Base-by-base conservation (phyloP, 164 flowering plant genomes). In the Dillenia turbinata region DNA sequence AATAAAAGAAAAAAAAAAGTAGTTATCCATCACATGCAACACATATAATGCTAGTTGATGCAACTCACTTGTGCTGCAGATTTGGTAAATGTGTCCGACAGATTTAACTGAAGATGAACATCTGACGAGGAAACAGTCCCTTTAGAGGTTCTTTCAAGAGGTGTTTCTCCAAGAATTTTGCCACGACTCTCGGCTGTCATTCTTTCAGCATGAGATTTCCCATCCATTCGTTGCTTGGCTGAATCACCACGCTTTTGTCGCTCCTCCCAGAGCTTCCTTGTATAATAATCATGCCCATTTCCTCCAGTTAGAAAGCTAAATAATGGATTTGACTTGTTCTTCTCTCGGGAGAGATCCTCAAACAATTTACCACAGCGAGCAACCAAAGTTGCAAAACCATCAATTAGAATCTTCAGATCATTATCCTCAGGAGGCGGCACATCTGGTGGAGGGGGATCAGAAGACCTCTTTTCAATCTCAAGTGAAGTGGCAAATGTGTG, bases 151-250 rank as follows among this genome's bases (percentile, higher is more conserved):
- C 85, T 84, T 62, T 85, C 86, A 56, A 91, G 60, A 24, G 96
- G 95, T 64, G 62, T 89, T 75, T 94, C 99, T 22, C 97, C 99
- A 57, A 94, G 73, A 61, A 94, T 69, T 65, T 69, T 83, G 12
- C 97, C 97, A 53, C 97, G 96, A 67, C 71, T 77, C 68, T 94
- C 99, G 14, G 97, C 97, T 13, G 95, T 86, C 88, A 91, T 75
- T 75, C 79, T 86, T 77, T 82, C 73, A 51, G 62, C 61, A 54
- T 57, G 70, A 26, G 62, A 63, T 62, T 80, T 83, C 9, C 33
- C 75, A 69, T 81, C 84, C 56, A 71, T 57, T 47, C 19, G 75
- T 56, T 24, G 76, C 75, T 76, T 80, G 46, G 45, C 67, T 63
- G 69, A 72, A 78, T 66, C 84, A 51, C 45, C 47, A 63, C 65